These are phyloP conservation scores for Ilex asprella DNA, from an alignment of 257 asterid genomes.

Conservation along the genomic window DNA sequence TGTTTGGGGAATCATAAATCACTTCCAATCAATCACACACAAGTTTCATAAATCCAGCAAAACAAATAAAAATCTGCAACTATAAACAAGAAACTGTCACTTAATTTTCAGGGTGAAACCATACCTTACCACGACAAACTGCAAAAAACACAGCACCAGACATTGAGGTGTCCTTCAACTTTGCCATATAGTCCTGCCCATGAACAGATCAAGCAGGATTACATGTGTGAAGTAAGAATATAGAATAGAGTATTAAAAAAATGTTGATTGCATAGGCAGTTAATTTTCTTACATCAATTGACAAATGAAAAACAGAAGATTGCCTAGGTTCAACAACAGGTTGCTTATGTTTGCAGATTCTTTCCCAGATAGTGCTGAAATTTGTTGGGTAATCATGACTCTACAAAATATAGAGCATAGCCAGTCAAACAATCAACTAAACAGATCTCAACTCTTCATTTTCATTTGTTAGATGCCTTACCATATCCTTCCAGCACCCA, in stretches of 20 bases:
- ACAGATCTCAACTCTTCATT: conserved; percentile 6
- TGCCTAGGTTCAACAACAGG: conserved; percentile 99
- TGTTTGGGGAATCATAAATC: too few species aligned
- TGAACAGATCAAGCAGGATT: conserved; percentile 7
- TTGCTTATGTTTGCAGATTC: conserved; percentile 85
- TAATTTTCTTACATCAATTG: conserved; percentile 63
- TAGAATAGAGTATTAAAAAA: conserved; percentile 9
- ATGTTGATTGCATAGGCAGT: conserved; percentile 1
- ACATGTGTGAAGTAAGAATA: conserved; percentile 11
- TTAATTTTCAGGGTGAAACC: conserved; percentile 4
- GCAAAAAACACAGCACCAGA: conserved; percentile 93
- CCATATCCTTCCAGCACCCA: conserved; percentile 82
- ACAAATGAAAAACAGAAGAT: conserved; percentile 66
- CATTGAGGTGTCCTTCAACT: conserved; percentile 57
- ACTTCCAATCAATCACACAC: too few species aligned
- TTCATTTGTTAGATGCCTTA: conserved; percentile 26
- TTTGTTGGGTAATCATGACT: conserved; percentile 45
- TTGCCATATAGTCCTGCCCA: conserved; percentile 77
- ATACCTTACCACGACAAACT: conserved; percentile 98
- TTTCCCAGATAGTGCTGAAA: conserved; percentile 86
- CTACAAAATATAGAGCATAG: conserved; percentile 31
- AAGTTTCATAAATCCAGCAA: too few species aligned
- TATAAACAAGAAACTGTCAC: neutral
- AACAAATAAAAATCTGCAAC: neutral
- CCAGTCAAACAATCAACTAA: conserved; percentile 2